Percentiles rank a stretch among this genome's conserved stretches.
These are phyloP conservation scores for Entophlyctis helioformis DNA, from an alignment of 192 early-diverging fungal genomes.

Conservation along the genomic window DNA sequence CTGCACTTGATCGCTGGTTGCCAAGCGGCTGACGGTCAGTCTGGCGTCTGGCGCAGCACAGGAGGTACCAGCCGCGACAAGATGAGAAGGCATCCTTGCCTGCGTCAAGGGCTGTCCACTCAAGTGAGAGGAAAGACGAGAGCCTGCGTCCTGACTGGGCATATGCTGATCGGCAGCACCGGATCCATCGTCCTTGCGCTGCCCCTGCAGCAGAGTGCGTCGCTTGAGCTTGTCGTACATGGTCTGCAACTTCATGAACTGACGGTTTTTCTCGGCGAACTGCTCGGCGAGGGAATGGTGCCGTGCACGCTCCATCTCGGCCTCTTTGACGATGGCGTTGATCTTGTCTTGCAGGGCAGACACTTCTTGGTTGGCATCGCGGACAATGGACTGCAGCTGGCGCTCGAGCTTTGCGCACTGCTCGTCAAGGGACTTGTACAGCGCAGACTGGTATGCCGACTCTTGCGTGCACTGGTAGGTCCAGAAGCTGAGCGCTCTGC, in stretches of 20 bases:
- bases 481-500: conserved; percentile 26
- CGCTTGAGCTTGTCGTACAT: conserved; percentile 34
- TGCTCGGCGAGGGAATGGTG: conserved; percentile 25
- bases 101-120: too few relatives aligned
- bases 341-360: too few relatives aligned
- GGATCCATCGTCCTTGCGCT: too few relatives aligned
- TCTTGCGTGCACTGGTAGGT: conserved; percentile 28
- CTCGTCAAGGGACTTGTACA: conserved; percentile 21
- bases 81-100: too few relatives aligned
- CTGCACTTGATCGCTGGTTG: too few relatives aligned
- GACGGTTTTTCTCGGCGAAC: conserved; percentile 20
- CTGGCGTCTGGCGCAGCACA: too few relatives aligned
- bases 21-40: too few relatives aligned
- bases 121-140: too few relatives aligned
- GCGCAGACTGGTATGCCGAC: conserved; percentile 4
- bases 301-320: conserved; percentile 21
- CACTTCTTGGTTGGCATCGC: conserved; percentile 34
- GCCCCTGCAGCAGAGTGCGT: conserved; percentile 8
- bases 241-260: conserved; percentile 27
- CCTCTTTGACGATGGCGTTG: conserved; percentile 19
- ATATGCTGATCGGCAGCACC: too few relatives aligned
- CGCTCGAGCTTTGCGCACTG: conserved; percentile 21
- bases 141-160: too few relatives aligned
- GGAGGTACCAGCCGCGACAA: too few relatives aligned
- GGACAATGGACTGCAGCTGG: conserved; percentile 17